Evolutionary conservation across 768 basidiomycete genomes (phyloP), one percentile per base, ranked within the genome.

Genomic region (Fomitopsis pulvina): DNA sequence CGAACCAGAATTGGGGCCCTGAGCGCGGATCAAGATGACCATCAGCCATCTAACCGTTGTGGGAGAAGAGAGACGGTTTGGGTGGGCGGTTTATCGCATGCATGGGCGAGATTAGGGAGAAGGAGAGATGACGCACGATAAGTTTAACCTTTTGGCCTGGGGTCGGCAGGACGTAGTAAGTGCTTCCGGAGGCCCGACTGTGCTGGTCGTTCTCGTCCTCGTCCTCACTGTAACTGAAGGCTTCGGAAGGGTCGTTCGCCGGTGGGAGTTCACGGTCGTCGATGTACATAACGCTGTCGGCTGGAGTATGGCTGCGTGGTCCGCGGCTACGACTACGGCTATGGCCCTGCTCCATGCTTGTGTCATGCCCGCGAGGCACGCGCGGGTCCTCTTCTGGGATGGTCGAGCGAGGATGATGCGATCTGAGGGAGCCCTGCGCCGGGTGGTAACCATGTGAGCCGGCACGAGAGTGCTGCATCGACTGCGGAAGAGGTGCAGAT

Each of bases 91-190:
- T 44, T 48, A 14, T 20, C n/a, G 37, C 4, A 45, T 22, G 10
- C 16, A 20, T 21, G 4, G 2, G 34, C 14, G 20, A 30, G 41
- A 38, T 41, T 52, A 32, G 51, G 47, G 47, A 50, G 29, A 26
- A 10, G 25, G 34, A 41, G 58, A 51, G 40, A 53, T 50, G n/a
- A 76, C 86, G 74, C 67, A 87, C 86, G 58, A 87, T 73, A 53
- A 85, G 75, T 62, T 82, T 84, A 50, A 86, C 77, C 58, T 87
- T 88, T 61, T 85, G 83, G n/a, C 83, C 81, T 10, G 78, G 76
- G 10, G 76, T 72, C 3, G 84, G 84, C 34, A 85, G 73, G 55
- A 87, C 78, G 61, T 86, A 87, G 69, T 87, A 88, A 2, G 85
- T 87, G 61, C 83, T 79, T 20, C 77, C 82, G 4, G 83, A 83